phyloP scores from a whole-genome alignment of 768 basidiomycete species.

The Leccinellum luteum region DNA sequence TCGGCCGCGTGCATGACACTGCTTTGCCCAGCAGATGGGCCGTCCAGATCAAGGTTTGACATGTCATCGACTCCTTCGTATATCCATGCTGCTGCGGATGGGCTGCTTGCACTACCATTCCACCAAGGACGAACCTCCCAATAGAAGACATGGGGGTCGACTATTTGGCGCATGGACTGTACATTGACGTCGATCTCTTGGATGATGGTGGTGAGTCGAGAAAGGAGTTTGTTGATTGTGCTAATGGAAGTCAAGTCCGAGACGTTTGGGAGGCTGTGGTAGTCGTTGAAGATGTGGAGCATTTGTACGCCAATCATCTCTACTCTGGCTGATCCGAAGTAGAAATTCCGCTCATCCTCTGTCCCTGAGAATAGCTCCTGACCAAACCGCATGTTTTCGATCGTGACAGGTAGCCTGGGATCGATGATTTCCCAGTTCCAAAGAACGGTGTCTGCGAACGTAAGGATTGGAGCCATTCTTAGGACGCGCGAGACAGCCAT shows the following conservation, averaged over 20 bases:
- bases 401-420: constrained; percentile 54
- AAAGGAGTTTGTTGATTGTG: constrained; percentile 72
- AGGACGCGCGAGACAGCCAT: constrained; percentile 71
- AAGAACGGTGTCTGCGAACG: constrained; percentile 93
- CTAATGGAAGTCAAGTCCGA: constrained; percentile 60
- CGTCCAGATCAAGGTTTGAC: constrained; percentile 65
- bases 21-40: constrained; percentile 94
- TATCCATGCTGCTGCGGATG: constrained; percentile 56
- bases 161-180: constrained; percentile 60
- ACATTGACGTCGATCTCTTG: constrained; percentile 73
- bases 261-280: constrained; percentile 69
- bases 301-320: constrained; percentile 88
- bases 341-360: constrained; percentile 83
- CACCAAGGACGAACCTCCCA: constrained; percentile 92
- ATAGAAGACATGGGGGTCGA: constrained; percentile 88
- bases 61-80: constrained; percentile 73
- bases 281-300: constrained; percentile 84
- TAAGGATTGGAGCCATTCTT: constrained; percentile 89
- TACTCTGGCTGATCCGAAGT: constrained; percentile 75
- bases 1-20: constrained; percentile 85
- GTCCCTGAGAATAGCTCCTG: constrained; percentile 77
- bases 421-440: constrained; percentile 82
- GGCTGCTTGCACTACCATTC: constrained; percentile 68
- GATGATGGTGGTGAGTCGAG: constrained; percentile 63
- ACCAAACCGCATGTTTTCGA: constrained; percentile 71